These are phyloP conservation scores for Zymoseptoria passerinii DNA, from an alignment of 2,329 filamentous ascomycete genomes.

Conservation along the genomic window DNA sequence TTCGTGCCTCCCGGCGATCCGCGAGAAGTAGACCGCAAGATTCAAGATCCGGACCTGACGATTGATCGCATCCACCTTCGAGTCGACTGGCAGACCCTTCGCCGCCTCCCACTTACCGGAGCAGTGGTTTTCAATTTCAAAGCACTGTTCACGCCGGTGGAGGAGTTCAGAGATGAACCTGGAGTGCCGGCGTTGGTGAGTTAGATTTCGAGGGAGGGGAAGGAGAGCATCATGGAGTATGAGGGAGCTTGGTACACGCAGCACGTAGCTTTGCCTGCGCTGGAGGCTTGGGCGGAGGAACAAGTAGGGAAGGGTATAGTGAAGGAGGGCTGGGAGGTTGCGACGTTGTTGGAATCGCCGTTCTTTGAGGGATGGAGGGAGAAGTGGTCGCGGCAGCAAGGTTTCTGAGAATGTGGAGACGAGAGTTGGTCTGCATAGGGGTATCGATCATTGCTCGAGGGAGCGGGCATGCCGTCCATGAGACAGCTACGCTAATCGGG, in stretches of 20 bases:
- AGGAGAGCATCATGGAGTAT: constrained; percentile 64
- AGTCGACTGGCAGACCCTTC: constrained; percentile 82
- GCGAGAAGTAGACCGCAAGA: constrained; percentile 51
- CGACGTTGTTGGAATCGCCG: constrained; percentile 65
- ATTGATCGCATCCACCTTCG: constrained; percentile 58
- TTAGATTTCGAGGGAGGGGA: constrained; percentile 63
- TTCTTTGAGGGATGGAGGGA: constrained; percentile 70
- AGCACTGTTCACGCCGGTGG: constrained; percentile 67
- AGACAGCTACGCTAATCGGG: not conserved
- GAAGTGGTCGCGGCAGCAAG: constrained; percentile 61
- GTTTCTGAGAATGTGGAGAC: constrained; percentile 33
- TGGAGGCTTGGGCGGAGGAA: constrained; percentile 56
- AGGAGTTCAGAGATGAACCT: constrained; percentile 62
- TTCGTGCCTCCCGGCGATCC: constrained; percentile 64
- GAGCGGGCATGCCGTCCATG: too few species aligned
- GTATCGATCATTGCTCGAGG: too few species aligned
- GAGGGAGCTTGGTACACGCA: constrained; percentile 77
- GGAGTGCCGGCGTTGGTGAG: constrained; percentile 61
- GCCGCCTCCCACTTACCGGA: constrained; percentile 66
- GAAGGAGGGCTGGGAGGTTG: constrained; percentile 54
- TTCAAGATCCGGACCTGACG: constrained; percentile 50
- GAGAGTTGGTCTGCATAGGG: too few species aligned
- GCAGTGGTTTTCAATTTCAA: constrained; percentile 84
- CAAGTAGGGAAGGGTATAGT: constrained; percentile 55
- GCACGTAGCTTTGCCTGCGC: constrained; percentile 57